Base-by-base conservation (phyloP, 129 eudicot genomes). In the Artemisia argyi region DNA sequence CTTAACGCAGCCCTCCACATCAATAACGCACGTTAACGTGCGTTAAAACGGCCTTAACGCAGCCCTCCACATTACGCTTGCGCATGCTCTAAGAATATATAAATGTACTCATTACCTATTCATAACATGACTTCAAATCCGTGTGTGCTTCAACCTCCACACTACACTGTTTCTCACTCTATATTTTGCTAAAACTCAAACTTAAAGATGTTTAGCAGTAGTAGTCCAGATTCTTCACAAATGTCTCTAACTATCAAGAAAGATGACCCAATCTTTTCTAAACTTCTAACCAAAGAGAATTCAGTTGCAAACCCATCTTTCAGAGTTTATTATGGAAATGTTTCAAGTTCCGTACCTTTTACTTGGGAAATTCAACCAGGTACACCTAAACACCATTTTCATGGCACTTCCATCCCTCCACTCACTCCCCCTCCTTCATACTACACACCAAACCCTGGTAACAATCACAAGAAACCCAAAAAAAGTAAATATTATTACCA, bases 351-450 rank as follows among this genome's bases (percentile, higher is more conserved):
- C 13, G 85, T 91, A 58, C 97, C 97, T 6, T 91, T 91, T 64
- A 77, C 76, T 11, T 91, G 97, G 97, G 97, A 91, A 69, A 73
- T 88, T 35, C 81, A 73, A 58, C 97, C 97, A 11, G 97, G 97
- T 53, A 91, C 97, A 44, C 97, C 96, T 8, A 91, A 89, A 65
- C 90, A 88, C 77, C 55, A 73, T 1, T 81, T 79, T 61, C 69
- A 62, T 50, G 80, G 74, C 44, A 39, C 73, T 69, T 84, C 79
- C 69, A 50, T 86, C 77, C 90, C 91, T 61, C 97, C 96, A 35
- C 92, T 91, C 44, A 88, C 97, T 2, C 97, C 97, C 15, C 97
- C 97, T 7, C 97, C 70, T 9, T 65, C 54, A 9, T 65, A 65
- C 68, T 88, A 79, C 81, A 52, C 48, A 79, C 52, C 76, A 65